Evolutionary conservation across 2,329 filamentous ascomycete species (phyloP).

Genomic region (Spiromastix sp.): DNA sequence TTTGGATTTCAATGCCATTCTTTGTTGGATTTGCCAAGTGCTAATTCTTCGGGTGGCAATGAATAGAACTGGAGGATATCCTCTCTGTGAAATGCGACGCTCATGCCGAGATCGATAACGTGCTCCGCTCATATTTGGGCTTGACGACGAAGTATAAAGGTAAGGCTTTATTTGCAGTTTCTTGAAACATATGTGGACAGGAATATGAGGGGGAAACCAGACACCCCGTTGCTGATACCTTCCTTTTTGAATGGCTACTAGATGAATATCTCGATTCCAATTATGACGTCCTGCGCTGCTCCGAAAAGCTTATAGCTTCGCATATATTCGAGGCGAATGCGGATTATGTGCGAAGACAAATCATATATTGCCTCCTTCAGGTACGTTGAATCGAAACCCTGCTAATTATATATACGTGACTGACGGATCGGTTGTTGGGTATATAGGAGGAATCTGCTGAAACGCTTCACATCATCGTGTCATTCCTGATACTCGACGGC

Average conservation of each 20-base stretch:
- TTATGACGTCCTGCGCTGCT: conserved; percentile 70
- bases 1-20: neutral
- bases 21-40: neutral
- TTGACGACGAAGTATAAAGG: conserved; percentile 64
- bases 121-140: conserved; percentile 71
- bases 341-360: conserved; percentile 84
- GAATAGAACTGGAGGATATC: conserved; percentile 57
- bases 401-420: conserved; percentile 1
- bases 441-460: conserved; percentile 70
- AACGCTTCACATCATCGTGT: conserved; percentile 71
- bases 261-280: conserved; percentile 65
- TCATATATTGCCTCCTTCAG: conserved; percentile 77
- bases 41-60: neutral
- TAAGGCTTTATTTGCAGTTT: conserved; percentile 20
- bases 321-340: conserved; percentile 62
- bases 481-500: conserved; percentile 80
- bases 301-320: conserved; percentile 67
- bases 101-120: conserved; percentile 68
- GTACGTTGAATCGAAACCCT: conserved; percentile 24
- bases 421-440: neutral
- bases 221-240: no score
- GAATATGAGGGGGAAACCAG: no score
- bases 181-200: neutral
- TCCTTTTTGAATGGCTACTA: conserved; percentile 16
- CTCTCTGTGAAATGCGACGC: conserved; percentile 48